Evolutionary conservation across 225 moss, liverwort and hornwort species (phyloP), one percentile per base, ranked within the genome.

Genomic region (Sphagnum contortum): DNA sequence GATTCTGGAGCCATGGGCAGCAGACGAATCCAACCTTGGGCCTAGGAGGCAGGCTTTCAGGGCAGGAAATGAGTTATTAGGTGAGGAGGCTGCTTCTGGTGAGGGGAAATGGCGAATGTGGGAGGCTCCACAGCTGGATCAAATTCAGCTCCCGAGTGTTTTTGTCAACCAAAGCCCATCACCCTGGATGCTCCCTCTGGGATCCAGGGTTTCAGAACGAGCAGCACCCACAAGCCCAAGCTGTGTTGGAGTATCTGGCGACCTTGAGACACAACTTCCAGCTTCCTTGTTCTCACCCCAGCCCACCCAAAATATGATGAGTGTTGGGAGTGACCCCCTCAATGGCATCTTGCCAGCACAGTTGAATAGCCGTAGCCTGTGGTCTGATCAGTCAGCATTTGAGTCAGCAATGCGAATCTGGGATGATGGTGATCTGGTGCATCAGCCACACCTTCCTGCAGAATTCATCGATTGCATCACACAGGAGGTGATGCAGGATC

Each of bases 21-120:
- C 9, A 50, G 76, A 72, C 47, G 76, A 72, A 29, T 44, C 68
- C 8, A 69, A 69, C 12, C 48, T 48, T 45, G 45, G 61, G 45
- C 52, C 68, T 49, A 77, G 69, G 65, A 61, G 65, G 46, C 10
- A 60, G 61, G 65, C 63, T 12, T 68, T 68, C 60, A 29, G 29
- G 29, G 59, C 63, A 48, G 65, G 50, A 55, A 55, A 44, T 45
- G 55, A 66, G n/a, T 59, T 76, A 75, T 63, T 63, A 63, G 66
- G 73, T 64, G 63, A 64, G 62, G 89, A 83, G 44, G 68, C 62
- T 44, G 57, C 69, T 58, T 44, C 77, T 69, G 74, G 69, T 57
- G 86, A 83, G 48, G 85, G 82, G 52, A 88, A 91, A 66, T 91
- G 91, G 91, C 78, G 80, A 71, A 85, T 91, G 88, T 91, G 91